These are phyloP conservation scores for Jatropha podagrica DNA, from an alignment of 441 rosid genomes.

Conservation along the genomic window DNA sequence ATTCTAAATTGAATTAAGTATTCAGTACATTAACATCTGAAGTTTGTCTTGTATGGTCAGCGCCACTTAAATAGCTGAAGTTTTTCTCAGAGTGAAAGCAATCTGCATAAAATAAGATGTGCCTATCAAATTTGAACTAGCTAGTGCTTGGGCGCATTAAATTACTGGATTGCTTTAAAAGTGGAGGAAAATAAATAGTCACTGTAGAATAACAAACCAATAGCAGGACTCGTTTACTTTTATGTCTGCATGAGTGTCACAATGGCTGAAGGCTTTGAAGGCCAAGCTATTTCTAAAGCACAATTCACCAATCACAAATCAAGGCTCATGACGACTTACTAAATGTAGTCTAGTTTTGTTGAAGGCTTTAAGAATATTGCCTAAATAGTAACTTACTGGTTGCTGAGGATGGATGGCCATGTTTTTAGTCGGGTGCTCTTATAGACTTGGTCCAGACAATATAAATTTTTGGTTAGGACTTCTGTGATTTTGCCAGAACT, in stretches of 20 bases:
- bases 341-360: neutral
- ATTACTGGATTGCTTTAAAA: neutral
- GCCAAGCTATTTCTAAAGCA: no score
- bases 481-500: neutral
- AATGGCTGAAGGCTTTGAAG: no score
- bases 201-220: neutral
- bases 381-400: neutral
- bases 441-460: neutral
- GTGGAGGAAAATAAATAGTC: neutral
- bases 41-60: conserved; percentile 1
- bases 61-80: neutral
- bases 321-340: neutral
- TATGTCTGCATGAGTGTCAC: no score
- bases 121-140: neutral
- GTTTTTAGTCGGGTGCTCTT: neutral
- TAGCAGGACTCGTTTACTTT: no score
- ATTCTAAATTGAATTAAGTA: neutral
- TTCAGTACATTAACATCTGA: neutral
- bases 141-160: no score
- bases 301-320: neutral
- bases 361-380: neutral
- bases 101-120: neutral
- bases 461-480: neutral
- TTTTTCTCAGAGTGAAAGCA: neutral
- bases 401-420: neutral